Base-by-base conservation (phyloP, 2,329 filamentous ascomycete genomes). In the Periconia macrospinosa region DNA sequence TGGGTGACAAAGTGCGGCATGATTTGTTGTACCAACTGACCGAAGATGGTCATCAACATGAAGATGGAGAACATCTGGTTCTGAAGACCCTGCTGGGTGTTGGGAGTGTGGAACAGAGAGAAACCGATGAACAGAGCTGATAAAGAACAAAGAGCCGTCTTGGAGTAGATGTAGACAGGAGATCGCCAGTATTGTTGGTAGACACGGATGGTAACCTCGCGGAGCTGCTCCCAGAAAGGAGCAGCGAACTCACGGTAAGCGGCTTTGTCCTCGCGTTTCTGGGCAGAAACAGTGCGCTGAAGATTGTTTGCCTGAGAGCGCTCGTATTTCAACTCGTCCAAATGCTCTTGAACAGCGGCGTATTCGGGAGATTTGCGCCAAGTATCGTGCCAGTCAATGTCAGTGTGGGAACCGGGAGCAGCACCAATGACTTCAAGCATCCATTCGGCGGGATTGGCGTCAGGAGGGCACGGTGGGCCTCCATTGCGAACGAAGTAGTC, bases 161-260 rank as follows among this genome's bases (percentile, higher is more conserved):
- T 96, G 65, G 89, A 87, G 78, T 93, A 95, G 73, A 96, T 92
- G 78, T 96, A 96, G 6, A 86, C 83, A 0, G 92, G 92, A 0
- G 87, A 92, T 55, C 92, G 89, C 91, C 92, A 96, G 81, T 94
- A 95, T 72, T 96, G 91, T 69, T 92, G 84, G 79, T 94, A 94
- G 23, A 94, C 88, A 66, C 92, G 90, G 60, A 82, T 72, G 17
- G 85, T 82, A 52, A 91, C 89, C 67, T 87, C 81, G 52, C 75
- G 77, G 41, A 93, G 77, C 73, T 96, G 92, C 8, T 78, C 67
- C 41, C 61, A 66, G 69, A 95, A 91, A 0, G 89, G 84, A 6
- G 90, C 89, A 3, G 92, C 92, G 56, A 96, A 96, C 71, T 96
- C 90, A 56, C 85, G 83, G 74, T 86, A 90, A 59, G 78, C 78